Evolutionary conservation across 768 basidiomycete species (phyloP).

Genomic region (Lactifluus hygrophoroides): DNA sequence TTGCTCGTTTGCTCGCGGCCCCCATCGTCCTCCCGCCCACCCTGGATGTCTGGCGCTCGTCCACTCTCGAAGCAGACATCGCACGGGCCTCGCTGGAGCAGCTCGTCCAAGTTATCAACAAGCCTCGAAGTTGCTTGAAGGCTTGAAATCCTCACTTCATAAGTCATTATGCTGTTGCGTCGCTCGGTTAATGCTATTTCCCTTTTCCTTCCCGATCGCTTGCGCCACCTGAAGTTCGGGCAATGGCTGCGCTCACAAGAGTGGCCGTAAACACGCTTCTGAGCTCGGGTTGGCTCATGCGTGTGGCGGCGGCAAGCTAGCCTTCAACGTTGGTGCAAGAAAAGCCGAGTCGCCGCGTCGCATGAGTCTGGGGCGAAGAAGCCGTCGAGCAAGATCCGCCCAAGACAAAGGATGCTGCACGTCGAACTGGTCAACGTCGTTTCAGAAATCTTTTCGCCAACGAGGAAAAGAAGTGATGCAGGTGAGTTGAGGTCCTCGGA

Average conservation of each 20-base stretch:
- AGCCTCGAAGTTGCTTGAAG: too few species aligned
- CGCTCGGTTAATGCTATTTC: constrained; percentile 60
- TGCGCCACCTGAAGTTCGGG: constrained; percentile 28
- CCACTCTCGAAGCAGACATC: constrained; percentile 47
- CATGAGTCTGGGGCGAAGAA: constrained; percentile 28
- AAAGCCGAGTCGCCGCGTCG: constrained; percentile 54
- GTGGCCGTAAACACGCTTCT: constrained; percentile 64
- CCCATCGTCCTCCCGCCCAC: constrained; percentile 76
- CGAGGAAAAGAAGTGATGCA: too few species aligned
- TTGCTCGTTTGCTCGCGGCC: too few species aligned
- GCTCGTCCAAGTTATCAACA: constrained; percentile 37
- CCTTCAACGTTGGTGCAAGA: constrained; percentile 65
- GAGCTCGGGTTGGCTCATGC: constrained; percentile 56
- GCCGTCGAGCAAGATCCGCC: too few species aligned
- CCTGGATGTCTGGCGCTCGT: constrained; percentile 78
- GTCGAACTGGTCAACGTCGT: too few species aligned
- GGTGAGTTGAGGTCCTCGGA: too few species aligned
- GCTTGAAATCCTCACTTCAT: constrained; percentile 23
- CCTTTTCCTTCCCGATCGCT: constrained; percentile 33
- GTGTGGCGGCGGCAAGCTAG: constrained; percentile 80
- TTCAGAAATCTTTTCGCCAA: too few species aligned
- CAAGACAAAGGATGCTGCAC: too few species aligned
- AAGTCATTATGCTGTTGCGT: constrained; percentile 59
- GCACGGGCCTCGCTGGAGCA: constrained; percentile 35
- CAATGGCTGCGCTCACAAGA: constrained; percentile 35